Percentiles rank a stretch among this genome's conserved stretches.
phyloP scores from a whole-genome alignment of 192 early-diverging fungal genomes.

The Linnemannia exigua region DNA sequence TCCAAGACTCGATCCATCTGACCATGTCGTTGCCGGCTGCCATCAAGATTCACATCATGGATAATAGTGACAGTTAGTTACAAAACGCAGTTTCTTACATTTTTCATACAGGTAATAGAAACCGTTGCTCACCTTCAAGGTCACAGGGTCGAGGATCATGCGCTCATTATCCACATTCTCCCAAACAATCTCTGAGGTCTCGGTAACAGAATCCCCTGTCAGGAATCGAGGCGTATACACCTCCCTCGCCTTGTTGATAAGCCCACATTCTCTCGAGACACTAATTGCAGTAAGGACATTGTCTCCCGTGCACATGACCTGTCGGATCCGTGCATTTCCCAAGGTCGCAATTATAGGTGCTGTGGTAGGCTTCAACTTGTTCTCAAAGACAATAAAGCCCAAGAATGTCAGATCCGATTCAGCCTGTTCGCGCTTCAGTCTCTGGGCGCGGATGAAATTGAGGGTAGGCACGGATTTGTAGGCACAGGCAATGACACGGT shows the following conservation, averaged over 20 bases:
- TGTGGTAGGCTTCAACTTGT: conserved; percentile 95
- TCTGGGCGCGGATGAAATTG: conserved; percentile 82
- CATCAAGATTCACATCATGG: not conserved
- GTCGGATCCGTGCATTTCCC: conserved; percentile 86
- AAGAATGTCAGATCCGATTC: conserved; percentile 90
- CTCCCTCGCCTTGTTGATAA: conserved; percentile 80
- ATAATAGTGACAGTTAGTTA: not conserved
- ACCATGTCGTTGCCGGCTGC: conserved; percentile 20
- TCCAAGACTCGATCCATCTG: conserved; percentile 29
- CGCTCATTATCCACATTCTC: conserved; percentile 70
- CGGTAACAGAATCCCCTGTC: conserved; percentile 61
- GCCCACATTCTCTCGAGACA: conserved; percentile 93
- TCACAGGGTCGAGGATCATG: conserved; percentile 56
- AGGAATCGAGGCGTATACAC: conserved; percentile 87
- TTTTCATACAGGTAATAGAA: not conserved
- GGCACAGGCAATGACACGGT: conserved; percentile 96
- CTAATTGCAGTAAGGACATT: conserved; percentile 97
- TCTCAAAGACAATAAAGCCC: conserved; percentile 98
- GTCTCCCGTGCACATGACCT: conserved; percentile 99
- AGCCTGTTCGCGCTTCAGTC: conserved; percentile 85
- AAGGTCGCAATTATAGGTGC: conserved; percentile 83
- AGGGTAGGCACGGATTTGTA: conserved; percentile 79
- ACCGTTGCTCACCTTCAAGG: conserved; percentile 56
- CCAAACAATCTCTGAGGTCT: conserved; percentile 77
- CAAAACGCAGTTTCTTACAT: not conserved